Evolutionary conservation across 129 eudicot species (phyloP), one percentile per base, ranked within the genome.

Genomic region (Deinandra increscens): DNA sequence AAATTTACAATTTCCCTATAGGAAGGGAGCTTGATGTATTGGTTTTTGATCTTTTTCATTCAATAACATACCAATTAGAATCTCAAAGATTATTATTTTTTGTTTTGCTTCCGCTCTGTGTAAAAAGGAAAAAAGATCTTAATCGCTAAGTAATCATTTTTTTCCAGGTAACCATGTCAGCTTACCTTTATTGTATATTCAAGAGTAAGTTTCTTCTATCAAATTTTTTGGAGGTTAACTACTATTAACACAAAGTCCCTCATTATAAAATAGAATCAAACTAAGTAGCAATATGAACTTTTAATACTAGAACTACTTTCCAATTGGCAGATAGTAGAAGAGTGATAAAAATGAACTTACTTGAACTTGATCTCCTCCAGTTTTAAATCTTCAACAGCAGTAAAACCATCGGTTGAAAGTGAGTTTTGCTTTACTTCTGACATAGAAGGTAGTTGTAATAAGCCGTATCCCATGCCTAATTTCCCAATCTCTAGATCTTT

Each of bases 391-490:
- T 84, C 86, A 70, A 73, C 87, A 19, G 96, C 86, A 61, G 80
- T 73, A 76, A 92, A 92, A 29, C 95, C 98, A 42, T 77, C 72
- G 0, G 89, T 86, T 20, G 96, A 86, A 69, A 88, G 91, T 44
- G 95, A 82, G 60, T 86, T 77, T 66, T 79, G 87, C 86, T 86
- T 92, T 46, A 92, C 91, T 66, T 92, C 98, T 0, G 98, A 82
- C 86, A 92, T 78, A 20, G 86, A 74, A 44, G 96, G 98, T 49
- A 92, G 85, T 82, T 92, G 96, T 82, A 92, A 74, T 42, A 92
- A 75, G 41, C 98, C 98, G 80, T 67, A 92, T 20, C 90, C 98
- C 98, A 88, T 88, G 18, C 91, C 98, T 76, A 92, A 81, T 61
- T 84, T 89, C 73, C 96, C 98, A 38, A 92, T 80, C 79, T 89